Base-by-base conservation (phyloP, 768 basidiomycete species). In the Agaricus blazei region DNA sequence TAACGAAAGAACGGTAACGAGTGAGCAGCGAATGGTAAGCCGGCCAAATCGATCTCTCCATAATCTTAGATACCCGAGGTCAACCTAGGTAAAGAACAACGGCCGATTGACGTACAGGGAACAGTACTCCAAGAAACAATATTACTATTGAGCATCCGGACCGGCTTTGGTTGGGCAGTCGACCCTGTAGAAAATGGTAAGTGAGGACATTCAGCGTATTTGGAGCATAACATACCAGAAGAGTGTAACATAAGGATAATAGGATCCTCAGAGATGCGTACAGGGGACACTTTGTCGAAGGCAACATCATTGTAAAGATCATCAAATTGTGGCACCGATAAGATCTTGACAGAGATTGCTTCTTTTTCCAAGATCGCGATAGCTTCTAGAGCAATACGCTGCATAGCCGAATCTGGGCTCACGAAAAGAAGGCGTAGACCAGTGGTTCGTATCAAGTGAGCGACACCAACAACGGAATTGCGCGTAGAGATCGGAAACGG, bases 381-480 rank as follows among this genome's bases (percentile, higher is more conserved):
- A n/a, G 63, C 64, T n/a, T 59, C 42, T 1, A 41, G 34, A 2
- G 60, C 57, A 7, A 67, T 55, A 5, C 38, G 48, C 46, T 61
- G 59, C 58, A 61, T 65, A 0, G 60, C 44, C 9, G 46, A 43
- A 19, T 68, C 67, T 1, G 41, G n/a, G 47, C 66, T 62, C 3
- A 68, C 59, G 45, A 65, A 60, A 14, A 73, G 23, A 44, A 64
- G 57, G 24, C 38, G 53, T 14, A 59, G 61, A 8, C 48, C 45
- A 14, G 58, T 61, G 19, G 56, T 62, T 37, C 63, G 61, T 56
- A 79, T 65, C 26, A 82, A 67, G 58, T 79, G 72, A 0, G 76
- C 76, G 24, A 76, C 70, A 5, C 77, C 79, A 9, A 72, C 63
- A 0, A 74, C 67, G 0, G 77, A 78, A 63, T 79, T 81, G 58